A percentile compares a stretch with the other conserved stretches of the same genome.
Evolutionary conservation across 2,329 filamentous ascomycete genomes (phyloP).

Genomic region (Neopestalotiopsis rosae): DNA sequence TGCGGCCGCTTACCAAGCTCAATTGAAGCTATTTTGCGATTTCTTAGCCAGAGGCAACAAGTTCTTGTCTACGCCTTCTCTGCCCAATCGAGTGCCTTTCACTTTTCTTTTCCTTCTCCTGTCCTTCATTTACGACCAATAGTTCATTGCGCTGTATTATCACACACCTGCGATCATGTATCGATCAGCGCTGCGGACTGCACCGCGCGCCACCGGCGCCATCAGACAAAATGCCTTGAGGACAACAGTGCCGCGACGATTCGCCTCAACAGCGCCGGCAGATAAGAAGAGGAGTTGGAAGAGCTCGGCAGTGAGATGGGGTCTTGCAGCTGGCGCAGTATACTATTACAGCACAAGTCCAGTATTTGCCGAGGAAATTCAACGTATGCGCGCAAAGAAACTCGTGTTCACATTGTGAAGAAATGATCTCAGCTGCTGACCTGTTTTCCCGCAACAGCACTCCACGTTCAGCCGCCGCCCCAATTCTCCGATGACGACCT

Average conservation of each 20-base stretch:
- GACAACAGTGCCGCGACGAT: conserved; percentile 50
- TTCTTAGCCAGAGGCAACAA: neutral
- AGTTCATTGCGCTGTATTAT: neutral
- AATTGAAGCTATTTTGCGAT: conserved; percentile 9
- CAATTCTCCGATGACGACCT: conserved; percentile 63
- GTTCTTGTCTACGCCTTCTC: neutral
- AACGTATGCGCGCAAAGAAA: conserved; percentile 60
- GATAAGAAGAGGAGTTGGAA: conserved; percentile 83
- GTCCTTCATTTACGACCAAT: conserved; percentile 9
- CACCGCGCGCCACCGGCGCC: conserved; percentile 50
- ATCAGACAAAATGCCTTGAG: conserved; percentile 44
- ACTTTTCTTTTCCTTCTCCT: conserved; percentile 19
- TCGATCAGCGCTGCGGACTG: conserved; percentile 54
- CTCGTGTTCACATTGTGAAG: neutral
- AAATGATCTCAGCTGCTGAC: conserved; percentile 15
- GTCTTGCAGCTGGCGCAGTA: conserved; percentile 74
- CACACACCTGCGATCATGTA: conserved; percentile 48
- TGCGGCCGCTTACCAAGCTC: conserved; percentile 8
- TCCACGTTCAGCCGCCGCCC: conserved; percentile 48
- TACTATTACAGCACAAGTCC: conserved; percentile 96
- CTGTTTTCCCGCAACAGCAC: conserved; percentile 26
- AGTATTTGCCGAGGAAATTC: conserved; percentile 82
- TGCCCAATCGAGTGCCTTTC: conserved; percentile 7
- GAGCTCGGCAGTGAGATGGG: conserved; percentile 74
- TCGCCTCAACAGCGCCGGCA: conserved; percentile 60